These are phyloP conservation scores for Paecilomyces sp. DNA, from an alignment of 2,329 filamentous ascomycete genomes.

Conservation along the genomic window DNA sequence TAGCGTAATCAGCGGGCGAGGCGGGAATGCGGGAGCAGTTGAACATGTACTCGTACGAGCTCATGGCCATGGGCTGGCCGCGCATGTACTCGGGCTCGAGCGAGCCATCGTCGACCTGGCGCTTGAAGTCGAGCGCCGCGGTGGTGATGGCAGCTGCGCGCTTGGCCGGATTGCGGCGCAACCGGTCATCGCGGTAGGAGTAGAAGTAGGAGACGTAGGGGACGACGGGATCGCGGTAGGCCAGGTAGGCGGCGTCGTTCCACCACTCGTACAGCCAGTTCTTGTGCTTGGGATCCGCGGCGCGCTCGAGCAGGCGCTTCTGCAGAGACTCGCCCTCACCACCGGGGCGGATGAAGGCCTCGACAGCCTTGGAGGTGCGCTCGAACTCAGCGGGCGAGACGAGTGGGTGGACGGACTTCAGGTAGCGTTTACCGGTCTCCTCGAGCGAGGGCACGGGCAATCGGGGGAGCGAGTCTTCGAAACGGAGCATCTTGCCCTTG, in stretches of 20 bases:
- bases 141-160: constrained; percentile 86
- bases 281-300: constrained; percentile 71
- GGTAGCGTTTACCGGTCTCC: constrained; percentile 57
- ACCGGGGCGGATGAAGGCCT: constrained; percentile 82
- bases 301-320: constrained; percentile 72
- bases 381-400: constrained; percentile 53
- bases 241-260: constrained; percentile 90
- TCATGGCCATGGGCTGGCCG: constrained; percentile 95
- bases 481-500: constrained; percentile 59
- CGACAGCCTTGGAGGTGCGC: constrained; percentile 67
- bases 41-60: constrained; percentile 99
- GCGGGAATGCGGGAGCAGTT: constrained; percentile 82
- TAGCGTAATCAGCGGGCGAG: constrained; percentile 70
- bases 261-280: constrained; percentile 99
- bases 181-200: constrained; percentile 89
- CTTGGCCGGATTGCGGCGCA: constrained; percentile 80
- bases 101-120: constrained; percentile 71
- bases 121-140: constrained; percentile 86
- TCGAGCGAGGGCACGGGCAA: constrained; percentile 58
- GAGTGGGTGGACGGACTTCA: constrained; percentile 60
- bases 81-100: constrained; percentile 99
- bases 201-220: constrained; percentile 99
- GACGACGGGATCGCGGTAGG: constrained; percentile 89
- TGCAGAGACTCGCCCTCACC: constrained; percentile 77
- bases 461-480: constrained; percentile 57